Evolutionary conservation across 129 eudicot species (phyloP).

Genomic region (Tagetes patula): DNA sequence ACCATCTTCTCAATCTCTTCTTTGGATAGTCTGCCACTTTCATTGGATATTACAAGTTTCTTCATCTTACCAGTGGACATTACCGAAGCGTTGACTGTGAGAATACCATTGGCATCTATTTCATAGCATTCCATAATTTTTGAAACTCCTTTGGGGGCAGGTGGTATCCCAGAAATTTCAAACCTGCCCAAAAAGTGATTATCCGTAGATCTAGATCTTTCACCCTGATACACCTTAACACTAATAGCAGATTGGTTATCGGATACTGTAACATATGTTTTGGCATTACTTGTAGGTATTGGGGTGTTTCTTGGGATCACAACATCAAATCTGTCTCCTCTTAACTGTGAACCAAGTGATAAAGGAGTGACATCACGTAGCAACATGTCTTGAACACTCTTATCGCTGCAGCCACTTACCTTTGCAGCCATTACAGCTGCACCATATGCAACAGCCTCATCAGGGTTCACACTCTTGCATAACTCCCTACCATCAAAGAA

Average conservation of each 20-base stretch:
- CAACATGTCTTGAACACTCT: neutral
- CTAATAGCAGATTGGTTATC: neutral
- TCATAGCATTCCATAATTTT: neutral
- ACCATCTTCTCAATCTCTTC: conserved; percentile 27
- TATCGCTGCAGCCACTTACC: neutral
- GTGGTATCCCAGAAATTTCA: neutral
- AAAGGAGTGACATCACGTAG: conserved; percentile 18
- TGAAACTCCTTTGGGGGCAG: conserved; percentile 12
- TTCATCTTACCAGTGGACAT: conserved; percentile 10
- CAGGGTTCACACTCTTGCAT: conserved; percentile 20
- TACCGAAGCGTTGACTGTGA: neutral
- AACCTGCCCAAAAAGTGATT: neutral
- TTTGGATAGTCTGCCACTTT: conserved; percentile 3
- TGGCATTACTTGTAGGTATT: conserved; percentile 1
- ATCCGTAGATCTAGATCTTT: neutral
- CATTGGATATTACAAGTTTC: conserved; percentile 5
- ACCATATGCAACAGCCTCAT: conserved; percentile 26
- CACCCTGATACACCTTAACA: conserved; percentile 16
- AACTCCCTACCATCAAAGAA: neutral
- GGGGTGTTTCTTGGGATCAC: conserved; percentile 16
- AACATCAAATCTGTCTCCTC: neutral
- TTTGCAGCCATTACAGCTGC: conserved; percentile 22
- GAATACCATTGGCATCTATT: conserved; percentile 14
- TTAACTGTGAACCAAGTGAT: neutral
- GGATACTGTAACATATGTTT: accelerated